phyloP scores from a whole-genome alignment of 139 green algal species.

The Chlamydomonas schloesseri region DNA sequence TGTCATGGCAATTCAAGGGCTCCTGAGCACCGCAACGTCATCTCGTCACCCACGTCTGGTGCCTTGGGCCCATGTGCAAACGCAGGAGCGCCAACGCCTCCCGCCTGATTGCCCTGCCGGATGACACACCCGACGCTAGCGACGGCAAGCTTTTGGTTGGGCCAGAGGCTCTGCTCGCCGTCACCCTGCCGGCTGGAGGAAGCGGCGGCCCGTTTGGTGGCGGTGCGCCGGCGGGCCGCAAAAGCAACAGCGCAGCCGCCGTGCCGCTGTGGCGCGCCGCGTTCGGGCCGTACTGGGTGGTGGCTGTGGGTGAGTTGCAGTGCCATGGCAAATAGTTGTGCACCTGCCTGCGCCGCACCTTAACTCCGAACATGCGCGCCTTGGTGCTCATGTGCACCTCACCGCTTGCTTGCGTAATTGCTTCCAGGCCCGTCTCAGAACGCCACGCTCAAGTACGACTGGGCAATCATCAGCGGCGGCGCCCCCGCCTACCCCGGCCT shows the following conservation, averaged over 20 bases:
- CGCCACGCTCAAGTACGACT: constrained; percentile 26
- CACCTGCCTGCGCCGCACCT: neutral
- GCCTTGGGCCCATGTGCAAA: too few relatives aligned
- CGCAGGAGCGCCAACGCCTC: neutral
- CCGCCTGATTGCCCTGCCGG: neutral
- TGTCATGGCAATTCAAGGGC: too few relatives aligned
- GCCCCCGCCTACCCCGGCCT: neutral
- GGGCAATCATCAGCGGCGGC: constrained; percentile 40
- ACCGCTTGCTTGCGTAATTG: neutral
- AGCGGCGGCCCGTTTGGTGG: too few relatives aligned
- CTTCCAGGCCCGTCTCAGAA: constrained; percentile 9
- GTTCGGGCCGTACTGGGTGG: constrained; percentile 48
- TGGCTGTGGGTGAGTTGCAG: constrained; percentile 32
- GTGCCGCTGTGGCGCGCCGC: neutral
- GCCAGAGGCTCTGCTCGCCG: constrained; percentile 5
- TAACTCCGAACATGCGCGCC: too few relatives aligned
- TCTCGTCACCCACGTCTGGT: too few relatives aligned
- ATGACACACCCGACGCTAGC: neutral
- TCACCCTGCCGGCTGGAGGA: neutral
- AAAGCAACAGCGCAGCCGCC: too few relatives aligned
- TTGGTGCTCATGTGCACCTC: too few relatives aligned
- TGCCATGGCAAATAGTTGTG: neutral
- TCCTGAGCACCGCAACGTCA: too few relatives aligned
- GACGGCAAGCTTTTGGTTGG: constrained; percentile 35
- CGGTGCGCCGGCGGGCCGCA: too few relatives aligned